Evolutionary conservation across 2,329 filamentous ascomycete species (phyloP).

Genomic region (Thielaviopsis euricoi): DNA sequence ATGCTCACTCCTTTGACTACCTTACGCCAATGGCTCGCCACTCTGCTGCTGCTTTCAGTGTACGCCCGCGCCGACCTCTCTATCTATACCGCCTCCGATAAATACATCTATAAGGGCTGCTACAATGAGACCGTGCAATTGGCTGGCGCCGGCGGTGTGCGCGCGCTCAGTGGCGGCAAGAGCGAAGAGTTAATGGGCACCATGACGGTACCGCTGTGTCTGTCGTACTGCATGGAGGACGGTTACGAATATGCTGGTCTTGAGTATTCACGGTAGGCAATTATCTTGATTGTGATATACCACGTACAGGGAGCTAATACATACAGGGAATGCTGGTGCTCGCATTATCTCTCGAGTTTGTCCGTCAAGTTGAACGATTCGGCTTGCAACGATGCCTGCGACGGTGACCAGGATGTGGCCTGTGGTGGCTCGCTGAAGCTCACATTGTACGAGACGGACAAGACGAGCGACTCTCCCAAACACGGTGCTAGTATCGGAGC

Average conservation of each 20-base stretch:
- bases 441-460: conserved; percentile 24
- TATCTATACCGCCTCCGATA: conserved; percentile 21
- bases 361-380: conserved; percentile 29
- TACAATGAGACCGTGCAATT: conserved; percentile 39
- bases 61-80: conserved; percentile 11
- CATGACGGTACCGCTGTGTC: conserved; percentile 36
- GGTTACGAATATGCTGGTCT: conserved; percentile 35
- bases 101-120: conserved; percentile 38
- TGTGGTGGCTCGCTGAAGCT: conserved; percentile 38
- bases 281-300: not conserved
- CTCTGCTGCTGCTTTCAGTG: not conserved
- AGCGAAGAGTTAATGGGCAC: conserved; percentile 24
- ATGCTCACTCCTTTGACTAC: not conserved
- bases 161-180: conserved; percentile 30
- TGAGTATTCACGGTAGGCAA: conserved; percentile 31
- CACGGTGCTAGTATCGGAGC: not conserved
- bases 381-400: conserved; percentile 35
- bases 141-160: conserved; percentile 23
- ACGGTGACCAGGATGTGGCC: conserved; percentile 31
- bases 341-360: conserved; percentile 29
- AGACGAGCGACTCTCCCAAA: not conserved
- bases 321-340: conserved; percentile 43
- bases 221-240: conserved; percentile 30
- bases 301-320: not conserved
- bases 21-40: not conserved